A percentile compares a stretch with the other conserved stretches of the same genome.
Conservation (phyloP, 352 stramenopile species). For the Pilasporangium apinafurcum region DNA sequence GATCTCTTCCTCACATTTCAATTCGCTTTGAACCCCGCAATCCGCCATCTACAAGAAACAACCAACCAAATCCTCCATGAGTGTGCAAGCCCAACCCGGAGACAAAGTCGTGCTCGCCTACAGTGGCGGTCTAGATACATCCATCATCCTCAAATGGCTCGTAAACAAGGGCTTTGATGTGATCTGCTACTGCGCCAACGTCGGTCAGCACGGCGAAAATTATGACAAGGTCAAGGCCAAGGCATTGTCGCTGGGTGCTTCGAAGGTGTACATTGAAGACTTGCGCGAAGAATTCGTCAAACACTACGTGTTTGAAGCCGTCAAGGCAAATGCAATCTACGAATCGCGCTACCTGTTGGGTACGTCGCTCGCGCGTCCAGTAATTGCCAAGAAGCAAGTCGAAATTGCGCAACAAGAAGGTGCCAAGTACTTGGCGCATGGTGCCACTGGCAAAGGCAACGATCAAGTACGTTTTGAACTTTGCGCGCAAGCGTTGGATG, state of each 20-base stretch:
- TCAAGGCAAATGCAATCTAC: conserved; percentile 98
- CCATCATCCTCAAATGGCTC: conserved; percentile 98
- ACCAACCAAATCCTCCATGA: conserved; percentile 32
- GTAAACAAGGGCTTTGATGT: conserved; percentile 98
- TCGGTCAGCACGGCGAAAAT: conserved; percentile 96
- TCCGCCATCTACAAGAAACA: neutral
- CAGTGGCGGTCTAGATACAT: conserved; percentile 97
- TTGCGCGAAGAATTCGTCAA: conserved; percentile 96
- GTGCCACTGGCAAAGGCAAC: conserved; percentile 98
- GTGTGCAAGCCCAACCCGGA: conserved; percentile 57
- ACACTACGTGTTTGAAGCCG: conserved; percentile 90
- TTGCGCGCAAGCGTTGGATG: conserved; percentile 94
- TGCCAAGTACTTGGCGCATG: conserved; percentile 93
- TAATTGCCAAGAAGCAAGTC: conserved; percentile 97
- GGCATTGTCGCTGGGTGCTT: conserved; percentile 58
- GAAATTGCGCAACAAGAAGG: conserved; percentile 90
- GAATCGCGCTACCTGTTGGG: conserved; percentile 96
- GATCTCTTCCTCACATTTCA: conserved; percentile 41
- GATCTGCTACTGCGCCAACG: conserved; percentile 98
- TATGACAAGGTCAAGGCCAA: conserved; percentile 95
- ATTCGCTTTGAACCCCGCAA: conserved; percentile 12
- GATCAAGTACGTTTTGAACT: conserved; percentile 99
- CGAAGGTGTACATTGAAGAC: conserved; percentile 94
- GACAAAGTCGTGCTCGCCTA: conserved; percentile 96
- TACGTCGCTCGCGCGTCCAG: conserved; percentile 96